These are phyloP conservation scores for Jatropha multifida DNA, from an alignment of 441 rosid genomes.

Conservation along the genomic window DNA sequence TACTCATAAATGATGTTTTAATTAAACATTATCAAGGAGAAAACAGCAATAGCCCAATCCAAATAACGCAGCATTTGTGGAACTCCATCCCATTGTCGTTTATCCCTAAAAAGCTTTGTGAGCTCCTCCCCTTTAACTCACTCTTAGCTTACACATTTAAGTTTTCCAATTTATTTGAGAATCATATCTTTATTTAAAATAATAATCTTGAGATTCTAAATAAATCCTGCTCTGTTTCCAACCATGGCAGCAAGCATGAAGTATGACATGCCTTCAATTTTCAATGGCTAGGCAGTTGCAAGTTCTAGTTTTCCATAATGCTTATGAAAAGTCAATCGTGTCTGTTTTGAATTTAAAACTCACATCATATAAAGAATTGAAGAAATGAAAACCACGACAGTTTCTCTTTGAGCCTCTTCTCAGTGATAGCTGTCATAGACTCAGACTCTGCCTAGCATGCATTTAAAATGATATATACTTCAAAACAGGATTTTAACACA, in stretches of 20 bases:
- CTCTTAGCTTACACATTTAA: neutral
- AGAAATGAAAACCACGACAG: neutral
- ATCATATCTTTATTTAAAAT: neutral
- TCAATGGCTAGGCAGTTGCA: neutral
- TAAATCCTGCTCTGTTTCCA: neutral
- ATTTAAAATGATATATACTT: neutral
- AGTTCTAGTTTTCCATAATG: neutral
- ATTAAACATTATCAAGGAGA: neutral
- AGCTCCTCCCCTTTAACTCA: neutral
- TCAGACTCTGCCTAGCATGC: neutral
- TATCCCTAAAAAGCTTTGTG: neutral
- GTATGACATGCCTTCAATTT: neutral
- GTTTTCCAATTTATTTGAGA: neutral
- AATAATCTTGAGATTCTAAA: neutral
- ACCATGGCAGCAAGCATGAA: neutral
- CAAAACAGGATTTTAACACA: too few species aligned
- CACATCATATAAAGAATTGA: neutral
- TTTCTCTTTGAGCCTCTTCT: neutral
- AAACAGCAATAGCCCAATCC: neutral
- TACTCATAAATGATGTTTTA: neutral
- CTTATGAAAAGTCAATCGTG: neutral
- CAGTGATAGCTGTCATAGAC: neutral
- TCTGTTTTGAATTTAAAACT: neutral
- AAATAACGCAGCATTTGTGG: neutral
- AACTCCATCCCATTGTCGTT: neutral